Evolutionary conservation across 2,329 filamentous ascomycete species (phyloP).

Genomic region (Tolypocladium nubicola): DNA sequence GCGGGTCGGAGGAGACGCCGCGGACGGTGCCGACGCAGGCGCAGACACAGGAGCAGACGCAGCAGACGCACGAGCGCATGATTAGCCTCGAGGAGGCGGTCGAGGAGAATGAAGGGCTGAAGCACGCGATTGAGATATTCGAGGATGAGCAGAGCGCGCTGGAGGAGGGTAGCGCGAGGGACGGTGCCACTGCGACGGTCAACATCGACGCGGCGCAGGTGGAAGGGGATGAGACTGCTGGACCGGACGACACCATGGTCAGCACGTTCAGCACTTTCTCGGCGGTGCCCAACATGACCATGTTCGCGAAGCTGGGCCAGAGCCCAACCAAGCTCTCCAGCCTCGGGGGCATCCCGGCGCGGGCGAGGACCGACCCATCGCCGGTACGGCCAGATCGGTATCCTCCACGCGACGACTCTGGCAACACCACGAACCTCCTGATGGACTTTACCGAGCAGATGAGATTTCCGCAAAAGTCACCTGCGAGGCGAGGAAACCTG

Average conservation of each 20-base stretch:
- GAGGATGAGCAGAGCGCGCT: conserved; percentile 37
- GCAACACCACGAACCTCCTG: conserved; percentile 66
- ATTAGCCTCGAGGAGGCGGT: conserved; percentile 43
- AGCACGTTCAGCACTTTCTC: conserved; percentile 87
- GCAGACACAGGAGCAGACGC: background rate
- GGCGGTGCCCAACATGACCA: conserved; percentile 77
- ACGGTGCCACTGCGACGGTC: conserved; percentile 11
- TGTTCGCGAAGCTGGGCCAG: conserved; percentile 64
- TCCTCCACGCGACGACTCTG: conserved; percentile 28
- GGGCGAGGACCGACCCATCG: conserved; percentile 22
- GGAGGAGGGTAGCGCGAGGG: conserved; percentile 17
- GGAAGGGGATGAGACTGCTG: conserved; percentile 29
- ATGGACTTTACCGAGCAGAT: conserved; percentile 80
- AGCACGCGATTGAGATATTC: conserved; percentile 50
- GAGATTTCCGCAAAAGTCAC: conserved; percentile 37
- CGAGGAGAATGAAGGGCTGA: conserved; percentile 43
- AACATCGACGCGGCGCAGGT: conserved; percentile 15
- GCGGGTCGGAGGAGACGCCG: conserved; percentile 16
- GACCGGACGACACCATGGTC: conserved; percentile 60
- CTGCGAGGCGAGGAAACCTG: conserved; percentile 24
- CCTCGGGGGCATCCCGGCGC: conserved; percentile 28
- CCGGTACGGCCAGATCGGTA: conserved; percentile 24
- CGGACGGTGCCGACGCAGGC: conserved; percentile 1
- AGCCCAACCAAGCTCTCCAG: conserved; percentile 45
- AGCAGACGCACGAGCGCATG: conserved; percentile 21